phyloP scores from a whole-genome alignment of 1,139 yeast genomes.

The Yamadazyma diospyri region DNA sequence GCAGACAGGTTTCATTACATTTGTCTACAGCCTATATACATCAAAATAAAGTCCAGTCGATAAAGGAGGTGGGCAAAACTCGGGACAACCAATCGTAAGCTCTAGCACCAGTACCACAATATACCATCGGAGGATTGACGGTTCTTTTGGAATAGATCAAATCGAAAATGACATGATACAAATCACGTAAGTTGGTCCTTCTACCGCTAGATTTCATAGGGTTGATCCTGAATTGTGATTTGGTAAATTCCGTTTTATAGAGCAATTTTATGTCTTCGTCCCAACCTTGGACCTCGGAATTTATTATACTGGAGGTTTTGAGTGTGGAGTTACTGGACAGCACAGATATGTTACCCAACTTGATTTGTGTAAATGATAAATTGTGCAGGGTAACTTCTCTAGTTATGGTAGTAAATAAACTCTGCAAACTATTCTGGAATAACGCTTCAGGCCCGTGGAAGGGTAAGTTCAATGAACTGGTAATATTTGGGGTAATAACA shows the following conservation, averaged over 20 bases:
- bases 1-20: too few relatives aligned
- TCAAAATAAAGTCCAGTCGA: conserved; percentile 21
- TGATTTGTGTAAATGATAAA: conserved; percentile 43
- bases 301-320: conserved; percentile 22
- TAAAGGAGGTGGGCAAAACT: conserved; percentile 31
- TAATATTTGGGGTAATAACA: conserved; percentile 40
- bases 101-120: conserved; percentile 52
- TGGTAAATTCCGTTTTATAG: conserved; percentile 34
- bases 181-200: conserved; percentile 43
- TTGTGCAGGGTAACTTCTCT: conserved; percentile 42
- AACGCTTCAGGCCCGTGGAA: conserved; percentile 50
- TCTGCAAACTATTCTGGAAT: conserved; percentile 33
- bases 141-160: conserved; percentile 33
- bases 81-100: conserved; percentile 35
- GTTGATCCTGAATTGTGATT: conserved; percentile 29
- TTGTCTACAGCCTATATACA: too few relatives aligned
- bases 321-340: conserved; percentile 27
- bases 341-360: conserved; percentile 45
- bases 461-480: conserved; percentile 41
- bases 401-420: conserved; percentile 35
- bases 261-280: conserved; percentile 32
- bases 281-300: conserved; percentile 43
- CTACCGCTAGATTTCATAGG: conserved; percentile 35
- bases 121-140: conserved; percentile 31
- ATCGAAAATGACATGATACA: conserved; percentile 55